Percentiles rank a stretch among this genome's conserved stretches.
Evolutionary conservation across 768 basidiomycete species (phyloP).

Genomic region (Chiua virens): DNA sequence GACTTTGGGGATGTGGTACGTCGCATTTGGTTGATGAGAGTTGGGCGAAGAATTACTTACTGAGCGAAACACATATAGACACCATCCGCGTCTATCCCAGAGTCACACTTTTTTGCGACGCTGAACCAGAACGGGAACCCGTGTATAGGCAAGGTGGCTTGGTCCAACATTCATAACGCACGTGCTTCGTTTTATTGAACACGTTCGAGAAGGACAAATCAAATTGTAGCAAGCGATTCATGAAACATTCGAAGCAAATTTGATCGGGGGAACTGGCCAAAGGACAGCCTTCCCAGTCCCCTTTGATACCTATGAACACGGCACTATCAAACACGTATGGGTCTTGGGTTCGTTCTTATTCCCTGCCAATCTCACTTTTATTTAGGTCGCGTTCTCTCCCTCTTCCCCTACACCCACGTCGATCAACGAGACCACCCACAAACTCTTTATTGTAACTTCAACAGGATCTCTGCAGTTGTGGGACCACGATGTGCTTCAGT

Average conservation of each 20-base stretch:
- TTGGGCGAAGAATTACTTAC: not conserved
- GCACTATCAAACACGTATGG: constrained; percentile 66
- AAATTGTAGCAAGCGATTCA: constrained; percentile 49
- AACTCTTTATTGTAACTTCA: constrained; percentile 60
- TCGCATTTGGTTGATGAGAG: not conserved
- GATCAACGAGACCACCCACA: constrained; percentile 36
- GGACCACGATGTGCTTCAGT: constrained; percentile 57
- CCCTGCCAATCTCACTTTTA: not conserved
- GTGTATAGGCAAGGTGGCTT: constrained; percentile 63
- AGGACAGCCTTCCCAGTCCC: constrained; percentile 56
- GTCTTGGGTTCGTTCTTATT: not conserved
- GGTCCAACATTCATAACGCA: constrained; percentile 59
- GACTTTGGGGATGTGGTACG: constrained; percentile 57
- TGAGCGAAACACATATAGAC: constrained; percentile 32
- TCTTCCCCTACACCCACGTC: constrained; percentile 39
- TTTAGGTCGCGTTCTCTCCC: constrained; percentile 52
- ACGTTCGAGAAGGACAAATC: not conserved
- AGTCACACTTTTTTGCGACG: constrained; percentile 59
- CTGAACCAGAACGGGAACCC: constrained; percentile 48
- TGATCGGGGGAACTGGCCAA: constrained; percentile 46
- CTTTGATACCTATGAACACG: constrained; percentile 66
- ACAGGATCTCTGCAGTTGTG: constrained; percentile 79
- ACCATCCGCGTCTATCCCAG: constrained; percentile 40
- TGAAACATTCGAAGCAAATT: constrained; percentile 51
- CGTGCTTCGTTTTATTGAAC: constrained; percentile 19